Base-by-base conservation (phyloP, 305 asterid genomes). In the Ruellia speciosa region DNA sequence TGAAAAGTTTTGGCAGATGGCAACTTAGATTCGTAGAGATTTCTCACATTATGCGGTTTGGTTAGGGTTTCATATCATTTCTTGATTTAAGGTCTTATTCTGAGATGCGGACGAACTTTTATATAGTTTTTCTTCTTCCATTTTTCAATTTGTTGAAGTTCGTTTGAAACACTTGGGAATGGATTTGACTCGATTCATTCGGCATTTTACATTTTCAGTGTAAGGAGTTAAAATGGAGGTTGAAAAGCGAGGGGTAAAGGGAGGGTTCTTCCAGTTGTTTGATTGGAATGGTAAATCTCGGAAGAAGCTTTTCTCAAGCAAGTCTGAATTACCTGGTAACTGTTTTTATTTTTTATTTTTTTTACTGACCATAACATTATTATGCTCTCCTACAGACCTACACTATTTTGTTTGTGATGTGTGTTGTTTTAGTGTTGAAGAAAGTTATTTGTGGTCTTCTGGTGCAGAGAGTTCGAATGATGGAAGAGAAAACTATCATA, bases 271-370 rank as follows among this genome's bases (percentile, higher is more conserved):
- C 59, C 99, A 92, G 81, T 72, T 92, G 81, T 88, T 92, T 54
- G 99, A 92, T 73, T 92, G 99, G 99, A 92, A 88, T 70, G 81
- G 53, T 60, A 92, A 88, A 75, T 88, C 99, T 56, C 75, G 92
- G 56, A 92, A 86, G 90, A 92, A 82, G 85, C 97, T 88, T 59
- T 92, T 92, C 81, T 73, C 97, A 14, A 73, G 68, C 86, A 92
- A 80, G 70, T 66, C 94, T 39, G 95, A 84, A 63, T 61, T 67
- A 52, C 77, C 87, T 37, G 99, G 99, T 88, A 86, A 71, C n/a
- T n/a, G n/a, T 18, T 60, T 43, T 9, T 49, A 49, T 43, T 45
- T 19, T 39, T 41, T 18, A 16, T 43, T 69, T 63, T 34, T 56
- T 43, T 40, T 33, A 11, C 13, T 40, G 34, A 58, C 31, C 31